Conservation (phyloP, 495 filamentous ascomycete species). For the Penicillium desertorum region DNA sequence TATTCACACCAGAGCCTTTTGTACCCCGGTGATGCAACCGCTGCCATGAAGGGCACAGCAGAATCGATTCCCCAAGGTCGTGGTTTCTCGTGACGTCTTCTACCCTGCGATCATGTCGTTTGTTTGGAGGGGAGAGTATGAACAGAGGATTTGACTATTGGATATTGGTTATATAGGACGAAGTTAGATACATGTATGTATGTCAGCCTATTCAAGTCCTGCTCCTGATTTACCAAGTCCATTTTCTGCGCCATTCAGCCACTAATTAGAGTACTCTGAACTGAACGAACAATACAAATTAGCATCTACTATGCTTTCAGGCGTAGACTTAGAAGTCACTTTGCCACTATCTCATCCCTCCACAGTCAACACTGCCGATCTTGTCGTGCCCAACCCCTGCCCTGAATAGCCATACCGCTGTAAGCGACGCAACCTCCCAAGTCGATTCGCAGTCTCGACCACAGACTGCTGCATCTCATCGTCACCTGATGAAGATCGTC, state of each 20-base stretch:
- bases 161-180: neutral
- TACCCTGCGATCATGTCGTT: too few relatives aligned
- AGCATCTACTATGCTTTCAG: neutral
- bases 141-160: too few relatives aligned
- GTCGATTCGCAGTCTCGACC: slow-evolving; percentile 8
- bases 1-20: too few relatives aligned
- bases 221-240: neutral
- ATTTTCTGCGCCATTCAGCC: neutral
- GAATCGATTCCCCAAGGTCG: too few relatives aligned
- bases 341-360: slow-evolving; percentile 4
- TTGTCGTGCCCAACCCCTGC: slow-evolving; percentile 12
- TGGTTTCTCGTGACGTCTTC: too few relatives aligned
- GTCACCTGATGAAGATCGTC: slow-evolving; percentile 14
- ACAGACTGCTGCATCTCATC: slow-evolving; percentile 1
- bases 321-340: neutral
- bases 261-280: neutral
- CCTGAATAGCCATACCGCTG: slow-evolving; percentile 18
- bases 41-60: neutral
- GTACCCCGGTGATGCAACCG: too few relatives aligned
- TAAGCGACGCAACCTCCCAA: slow-evolving; percentile 21
- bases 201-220: too few relatives aligned
- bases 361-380: slow-evolving; percentile 18
- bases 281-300: neutral
- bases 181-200: neutral
- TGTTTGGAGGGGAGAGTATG: too few relatives aligned